Evolutionary conservation across 768 basidiomycete genomes (phyloP), one percentile per base, ranked within the genome.

Genomic region (Russula sp.): DNA sequence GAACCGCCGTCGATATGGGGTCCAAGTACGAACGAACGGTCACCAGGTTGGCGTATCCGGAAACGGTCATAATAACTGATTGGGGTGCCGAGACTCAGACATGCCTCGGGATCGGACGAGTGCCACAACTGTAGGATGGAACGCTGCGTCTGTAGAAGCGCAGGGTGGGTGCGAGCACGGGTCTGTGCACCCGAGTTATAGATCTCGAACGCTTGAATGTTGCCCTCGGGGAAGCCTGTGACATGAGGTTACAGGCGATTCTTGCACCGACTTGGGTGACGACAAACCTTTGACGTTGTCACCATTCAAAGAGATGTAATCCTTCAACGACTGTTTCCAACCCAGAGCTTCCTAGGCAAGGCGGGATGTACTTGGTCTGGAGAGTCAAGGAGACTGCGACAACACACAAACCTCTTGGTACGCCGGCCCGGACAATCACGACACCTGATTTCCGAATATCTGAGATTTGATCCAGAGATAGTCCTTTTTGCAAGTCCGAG

Each of bases 1-100:
- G 82, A 74, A 8, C 89, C 89, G 7, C 89, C 90, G 82, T 75
- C 69, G 31, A 58, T 32, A 48, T 87, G 85, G 11, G 87, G 84
- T 0, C 84, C 87, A 2, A 91, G 75, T 0, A 83, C 79, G 69
- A 91, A 91, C 53, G 79, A 78, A 13, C 77, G 73, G 64, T 89
- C 89, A 0, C 89, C 91, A 0, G 89, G 87, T 34, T 78, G 79
- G 6, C 91, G 81, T 52, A 91, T 88, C 2, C 89, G 80, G 11
- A 91, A 74, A 6, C 90, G 80, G 73, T 93, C 90, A 62, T 84
- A 88, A 72, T 92, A 92, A 1, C 84, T 83, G n/a, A 91, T 73
- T 0, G 88, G 87, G 3, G 78, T 83, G 11, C 73, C 67, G 34
- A 89, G 77, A 61, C 76, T 77, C 59, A 87, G 72, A 32, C 74